Evolutionary conservation across 352 stramenopile genomes (phyloP).

Genomic region (Phytophthora idaei): DNA sequence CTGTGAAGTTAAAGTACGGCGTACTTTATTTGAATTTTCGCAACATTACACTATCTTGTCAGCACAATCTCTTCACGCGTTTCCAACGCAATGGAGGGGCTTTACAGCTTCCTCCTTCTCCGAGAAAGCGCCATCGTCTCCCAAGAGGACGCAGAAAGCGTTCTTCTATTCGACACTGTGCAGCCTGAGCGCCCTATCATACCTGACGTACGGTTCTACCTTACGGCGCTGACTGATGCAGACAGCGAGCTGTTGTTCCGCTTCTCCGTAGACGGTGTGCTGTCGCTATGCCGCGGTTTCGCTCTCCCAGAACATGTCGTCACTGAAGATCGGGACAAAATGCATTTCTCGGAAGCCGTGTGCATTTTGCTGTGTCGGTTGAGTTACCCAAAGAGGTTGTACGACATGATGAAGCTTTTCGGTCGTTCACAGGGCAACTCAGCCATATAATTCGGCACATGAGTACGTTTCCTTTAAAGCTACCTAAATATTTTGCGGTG

Average conservation of each 20-base stretch:
- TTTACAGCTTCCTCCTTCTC: no score
- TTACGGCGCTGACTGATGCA: not conserved
- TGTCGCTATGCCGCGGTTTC: not conserved
- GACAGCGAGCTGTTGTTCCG: not conserved
- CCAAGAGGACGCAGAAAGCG: no score
- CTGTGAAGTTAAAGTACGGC: no score
- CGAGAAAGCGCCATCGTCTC: no score
- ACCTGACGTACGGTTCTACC: not conserved
- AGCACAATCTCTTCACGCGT: no score
- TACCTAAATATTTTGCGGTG: no score
- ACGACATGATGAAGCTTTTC: not conserved
- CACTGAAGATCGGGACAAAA: not conserved
- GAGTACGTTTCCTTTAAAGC: not conserved
- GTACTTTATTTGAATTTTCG: no score
- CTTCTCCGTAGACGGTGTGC: not conserved
- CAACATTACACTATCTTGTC: no score
- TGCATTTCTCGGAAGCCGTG: not conserved
- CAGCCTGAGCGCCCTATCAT: not conserved
- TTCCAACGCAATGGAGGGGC: no score
- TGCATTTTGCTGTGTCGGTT: not conserved
- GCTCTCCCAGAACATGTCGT: not conserved
- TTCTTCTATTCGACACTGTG: no score
- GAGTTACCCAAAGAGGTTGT: constrained; percentile 7
- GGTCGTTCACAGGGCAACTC: not conserved
- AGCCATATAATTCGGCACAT: not conserved